Evolutionary conservation across 2,329 filamentous ascomycete species (phyloP).

Genomic region (Cladophialophora bantiana): DNA sequence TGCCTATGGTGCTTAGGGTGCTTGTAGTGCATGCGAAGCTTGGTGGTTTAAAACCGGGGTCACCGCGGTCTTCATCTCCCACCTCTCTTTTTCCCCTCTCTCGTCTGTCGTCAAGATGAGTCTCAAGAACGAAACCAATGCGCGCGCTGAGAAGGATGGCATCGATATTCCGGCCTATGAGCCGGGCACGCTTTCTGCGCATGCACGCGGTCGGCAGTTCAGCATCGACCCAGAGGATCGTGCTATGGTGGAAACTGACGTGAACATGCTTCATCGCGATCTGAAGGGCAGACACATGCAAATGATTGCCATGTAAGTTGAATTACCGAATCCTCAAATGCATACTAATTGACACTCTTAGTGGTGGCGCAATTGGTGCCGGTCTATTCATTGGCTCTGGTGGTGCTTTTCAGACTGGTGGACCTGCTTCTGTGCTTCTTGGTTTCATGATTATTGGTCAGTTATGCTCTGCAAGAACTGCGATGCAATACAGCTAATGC

Average conservation of each 20-base stretch:
- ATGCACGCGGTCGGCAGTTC: conserved; percentile 40
- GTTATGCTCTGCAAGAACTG: conserved; percentile 38
- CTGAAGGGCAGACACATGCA: conserved; percentile 39
- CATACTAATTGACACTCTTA: conserved; percentile 27
- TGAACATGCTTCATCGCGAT: conserved; percentile 35
- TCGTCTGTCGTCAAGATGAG: conserved; percentile 32
- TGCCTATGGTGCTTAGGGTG: conserved; percentile 27
- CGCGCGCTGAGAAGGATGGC: conserved; percentile 29
- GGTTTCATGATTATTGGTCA: conserved; percentile 62
- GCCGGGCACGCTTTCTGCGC: conserved; percentile 13
- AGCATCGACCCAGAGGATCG: conserved; percentile 34
- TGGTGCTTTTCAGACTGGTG: conserved; percentile 46
- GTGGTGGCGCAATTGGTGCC: conserved; percentile 46
- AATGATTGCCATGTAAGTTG: conserved; percentile 51
- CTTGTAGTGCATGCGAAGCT: conserved; percentile 24
- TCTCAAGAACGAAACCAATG: conserved; percentile 29
- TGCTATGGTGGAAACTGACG: conserved; percentile 28
- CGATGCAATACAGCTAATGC: conserved; percentile 20
- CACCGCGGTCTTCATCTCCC: conserved; percentile 24
- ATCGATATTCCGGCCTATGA: conserved; percentile 14
- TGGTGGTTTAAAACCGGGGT: conserved; percentile 32
- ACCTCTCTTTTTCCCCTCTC: conserved; percentile 18
- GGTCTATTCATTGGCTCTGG: conserved; percentile 54
- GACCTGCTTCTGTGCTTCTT: conserved; percentile 48
- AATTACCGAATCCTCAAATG: conserved; percentile 14